A percentile compares a stretch with the other conserved stretches of the same genome.
Conservation (phyloP, 169 alveolate species). For the Cryptosporidium viatorum region DNA sequence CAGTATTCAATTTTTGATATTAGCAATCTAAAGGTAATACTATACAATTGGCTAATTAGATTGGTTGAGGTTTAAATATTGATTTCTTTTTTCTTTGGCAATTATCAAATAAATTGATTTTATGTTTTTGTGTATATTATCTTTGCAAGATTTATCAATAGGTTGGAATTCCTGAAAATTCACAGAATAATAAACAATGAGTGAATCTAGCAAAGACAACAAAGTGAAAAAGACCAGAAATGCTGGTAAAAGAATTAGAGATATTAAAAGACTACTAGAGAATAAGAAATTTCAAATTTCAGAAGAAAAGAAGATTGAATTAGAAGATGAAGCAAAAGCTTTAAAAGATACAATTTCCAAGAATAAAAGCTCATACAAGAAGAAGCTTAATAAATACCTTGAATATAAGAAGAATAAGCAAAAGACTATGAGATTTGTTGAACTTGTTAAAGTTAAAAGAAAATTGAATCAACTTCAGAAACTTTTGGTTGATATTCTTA, state of each 20-base stretch:
- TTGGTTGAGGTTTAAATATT: too few species aligned
- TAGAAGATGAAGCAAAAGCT: slow-evolving; percentile 7
- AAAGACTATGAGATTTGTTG: slow-evolving; percentile 71
- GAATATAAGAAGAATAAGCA: slow-evolving; percentile 47
- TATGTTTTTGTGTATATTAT: too few species aligned
- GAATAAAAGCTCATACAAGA: slow-evolving; percentile 4
- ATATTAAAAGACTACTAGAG: slow-evolving; percentile 22
- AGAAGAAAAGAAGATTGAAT: slow-evolving; percentile 3
- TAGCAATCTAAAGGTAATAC: neutral
- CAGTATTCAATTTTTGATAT: too few species aligned
- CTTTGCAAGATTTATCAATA: neutral
- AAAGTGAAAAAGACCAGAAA: neutral
- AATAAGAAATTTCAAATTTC: slow-evolving; percentile 38
- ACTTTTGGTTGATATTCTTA: neutral
- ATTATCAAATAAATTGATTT: too few species aligned
- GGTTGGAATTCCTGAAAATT: neutral
- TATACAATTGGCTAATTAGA: neutral
- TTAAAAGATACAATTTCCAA: neutral
- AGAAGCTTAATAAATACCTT: slow-evolving; percentile 25
- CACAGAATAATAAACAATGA: neutral
- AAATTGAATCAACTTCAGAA: slow-evolving; percentile 29
- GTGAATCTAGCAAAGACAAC: neutral
- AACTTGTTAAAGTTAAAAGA: slow-evolving; percentile 64
- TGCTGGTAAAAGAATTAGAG: slow-evolving; percentile 25
- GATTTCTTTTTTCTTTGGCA: too few species aligned